Percentiles rank a stretch among this genome's conserved stretches.
Conservation (phyloP, 1,139 yeast species). For the Meyerozyma elateridarum region DNA sequence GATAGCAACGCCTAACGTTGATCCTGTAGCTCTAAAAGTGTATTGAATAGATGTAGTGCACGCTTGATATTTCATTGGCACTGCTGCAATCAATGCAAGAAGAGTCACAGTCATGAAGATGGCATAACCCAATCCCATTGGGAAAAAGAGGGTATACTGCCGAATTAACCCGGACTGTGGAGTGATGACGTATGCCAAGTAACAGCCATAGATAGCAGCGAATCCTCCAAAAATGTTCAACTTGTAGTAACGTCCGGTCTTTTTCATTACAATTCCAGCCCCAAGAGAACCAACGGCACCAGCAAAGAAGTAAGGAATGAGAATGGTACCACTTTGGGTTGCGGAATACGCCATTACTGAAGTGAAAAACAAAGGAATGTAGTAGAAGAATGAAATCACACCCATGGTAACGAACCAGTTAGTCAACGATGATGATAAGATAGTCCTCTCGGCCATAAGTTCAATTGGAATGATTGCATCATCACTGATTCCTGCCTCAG, state of each 20-base stretch:
- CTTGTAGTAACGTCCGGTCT: constrained; percentile 61
- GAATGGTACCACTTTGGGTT: constrained; percentile 57
- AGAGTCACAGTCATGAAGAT: constrained; percentile 62
- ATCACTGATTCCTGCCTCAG: constrained; percentile 50
- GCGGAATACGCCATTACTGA: constrained; percentile 54
- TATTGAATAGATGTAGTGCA: constrained; percentile 73
- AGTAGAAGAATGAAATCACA: constrained; percentile 51
- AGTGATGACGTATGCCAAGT: constrained; percentile 32
- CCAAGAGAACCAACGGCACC: constrained; percentile 64
- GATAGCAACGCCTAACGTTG: constrained; percentile 65
- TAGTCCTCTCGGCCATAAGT: constrained; percentile 52
- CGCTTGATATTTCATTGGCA: constrained; percentile 61
- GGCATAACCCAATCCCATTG: constrained; percentile 58
- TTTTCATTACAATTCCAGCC: constrained; percentile 65
- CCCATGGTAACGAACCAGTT: constrained; percentile 64
- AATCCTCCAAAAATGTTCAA: constrained; percentile 44
- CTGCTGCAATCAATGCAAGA: constrained; percentile 62
- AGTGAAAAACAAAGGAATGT: constrained; percentile 60
- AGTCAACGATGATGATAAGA: constrained; percentile 59
- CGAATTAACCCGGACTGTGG: constrained; percentile 37
- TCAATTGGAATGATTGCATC: constrained; percentile 69
- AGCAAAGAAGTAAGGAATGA: constrained; percentile 66
- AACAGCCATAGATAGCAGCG: constrained; percentile 42
- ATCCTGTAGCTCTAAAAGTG: constrained; percentile 70
- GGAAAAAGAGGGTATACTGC: constrained; percentile 30